Percentiles rank a stretch among this genome's conserved stretches.
Conservation (phyloP, 1,284 basidiomycete species). For the Leccinum cinnamomeum region DNA sequence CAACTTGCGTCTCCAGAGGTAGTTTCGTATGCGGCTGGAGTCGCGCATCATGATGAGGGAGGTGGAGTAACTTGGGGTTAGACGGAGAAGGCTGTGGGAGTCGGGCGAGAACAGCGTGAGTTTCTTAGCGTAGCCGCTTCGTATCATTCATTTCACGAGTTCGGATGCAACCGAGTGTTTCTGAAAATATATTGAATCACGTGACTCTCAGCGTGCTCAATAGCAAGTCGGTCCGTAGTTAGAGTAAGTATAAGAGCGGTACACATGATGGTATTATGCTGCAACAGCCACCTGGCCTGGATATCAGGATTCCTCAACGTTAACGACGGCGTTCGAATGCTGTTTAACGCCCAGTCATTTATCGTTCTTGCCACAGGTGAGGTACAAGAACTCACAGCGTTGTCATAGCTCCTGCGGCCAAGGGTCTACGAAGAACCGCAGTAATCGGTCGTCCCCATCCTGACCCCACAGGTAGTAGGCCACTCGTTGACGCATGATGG, state of each 20-base stretch:
- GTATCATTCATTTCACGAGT: not conserved
- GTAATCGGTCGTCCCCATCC: constrained; percentile 36
- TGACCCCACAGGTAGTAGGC: constrained; percentile 44
- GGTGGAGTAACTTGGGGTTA: not conserved
- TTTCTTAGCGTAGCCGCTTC: not conserved
- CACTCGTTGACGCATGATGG: constrained; percentile 40
- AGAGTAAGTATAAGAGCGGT: not conserved
- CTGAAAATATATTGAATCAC: not conserved
- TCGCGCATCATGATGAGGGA: constrained; percentile 12
- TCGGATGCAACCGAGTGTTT: not conserved
- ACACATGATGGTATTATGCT: constrained; percentile 22
- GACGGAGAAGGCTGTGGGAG: constrained; percentile 3
- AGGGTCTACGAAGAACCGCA: constrained; percentile 36
- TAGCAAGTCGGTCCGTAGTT: not conserved
- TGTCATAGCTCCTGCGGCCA: constrained; percentile 27
- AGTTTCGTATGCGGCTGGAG: constrained; percentile 29
- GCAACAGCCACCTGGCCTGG: constrained; percentile 2
- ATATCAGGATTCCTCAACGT: not conserved
- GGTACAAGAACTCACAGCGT: constrained; percentile 17
- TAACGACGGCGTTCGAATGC: constrained; percentile 6
- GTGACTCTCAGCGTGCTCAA: not conserved
- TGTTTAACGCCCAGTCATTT: constrained; percentile 7
- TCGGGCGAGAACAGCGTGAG: constrained; percentile 12
- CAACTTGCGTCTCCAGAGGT: constrained; percentile 49
- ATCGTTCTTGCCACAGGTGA: not conserved